Evolutionary conservation across 441 rosid genomes (phyloP), one percentile per base, ranked within the genome.

Genomic region (Mallotus repandus): DNA sequence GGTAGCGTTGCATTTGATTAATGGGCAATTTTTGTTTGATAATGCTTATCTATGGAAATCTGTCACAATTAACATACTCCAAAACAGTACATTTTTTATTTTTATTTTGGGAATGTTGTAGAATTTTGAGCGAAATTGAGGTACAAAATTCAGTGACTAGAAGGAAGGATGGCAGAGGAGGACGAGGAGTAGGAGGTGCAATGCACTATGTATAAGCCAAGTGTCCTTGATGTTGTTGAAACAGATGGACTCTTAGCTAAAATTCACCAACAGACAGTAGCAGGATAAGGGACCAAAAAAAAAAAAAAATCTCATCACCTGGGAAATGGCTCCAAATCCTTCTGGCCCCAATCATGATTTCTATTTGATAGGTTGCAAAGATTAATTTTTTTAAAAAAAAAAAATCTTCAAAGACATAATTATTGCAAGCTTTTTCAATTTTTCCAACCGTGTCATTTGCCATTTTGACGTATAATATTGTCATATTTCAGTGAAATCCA

Each of bases 181-280:
- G 32, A 29, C 2, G 7, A 54, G 57, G 16, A 29, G 32, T 0
- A 29, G 32, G 32, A 29, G 32, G 32, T 29, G 32, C 32, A 29
- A 29, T 29, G 32, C 2, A 29, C 32, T 15, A 5, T 43, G 46
- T 43, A 43, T 43, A 43, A 43, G 46, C 46, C 10, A 43, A 6
- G 46, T 43, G 9, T 43, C 7, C 10, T 43, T 43, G 46, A 5
- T 5, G 46, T 0, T 43, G 46, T 43, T 43, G 46, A 5, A 43
- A 43, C 7, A 9, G 1, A 1, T 16, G 0, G 57, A 53, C 19
- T 15, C 8, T 53, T 53, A 53, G 60, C 46, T 48, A 55, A 59
- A 63, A 54, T 71, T 61, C 72, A 73, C 78, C 78, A 69, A 62
- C 73, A 80, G 75, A 76, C 83, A 74, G 73, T 54, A 48, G 48